Percentiles rank a stretch among this genome's conserved stretches.
Conservation (phyloP, 345 rosid genomes). For the Xanthoceras sorbifolium region DNA sequence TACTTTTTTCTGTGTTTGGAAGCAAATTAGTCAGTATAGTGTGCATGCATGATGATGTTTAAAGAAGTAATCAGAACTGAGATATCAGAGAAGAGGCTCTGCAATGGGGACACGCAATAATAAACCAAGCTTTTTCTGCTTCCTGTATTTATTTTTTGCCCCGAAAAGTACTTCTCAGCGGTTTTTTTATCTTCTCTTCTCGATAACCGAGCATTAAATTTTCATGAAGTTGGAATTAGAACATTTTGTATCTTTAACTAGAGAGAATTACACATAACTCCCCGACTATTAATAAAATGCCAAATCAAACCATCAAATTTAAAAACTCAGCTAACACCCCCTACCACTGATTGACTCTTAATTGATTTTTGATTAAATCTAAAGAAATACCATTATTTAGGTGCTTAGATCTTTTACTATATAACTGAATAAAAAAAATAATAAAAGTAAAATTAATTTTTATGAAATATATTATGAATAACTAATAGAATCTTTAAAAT, state of each 20-base stretch:
- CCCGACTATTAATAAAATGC: too few relatives aligned
- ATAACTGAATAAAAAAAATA: too few relatives aligned
- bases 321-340: too few relatives aligned
- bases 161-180: conserved; percentile 13
- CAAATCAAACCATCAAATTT: too few relatives aligned
- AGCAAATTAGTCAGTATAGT: neutral
- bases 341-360: too few relatives aligned
- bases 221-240: neutral
- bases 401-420: too few relatives aligned
- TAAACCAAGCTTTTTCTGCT: neutral
- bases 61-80: conserved; percentile 1
- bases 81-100: neutral
- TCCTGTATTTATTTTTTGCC: conserved; percentile 10
- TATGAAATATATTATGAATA: too few relatives aligned
- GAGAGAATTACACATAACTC: too few relatives aligned
- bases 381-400: too few relatives aligned
- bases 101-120: neutral
- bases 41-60: conserved; percentile 2
- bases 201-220: conserved; percentile 6
- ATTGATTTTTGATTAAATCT: too few relatives aligned
- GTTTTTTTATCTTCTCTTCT: neutral
- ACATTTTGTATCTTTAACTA: neutral
- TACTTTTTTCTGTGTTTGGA: neutral
- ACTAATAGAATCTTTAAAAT: too few relatives aligned
- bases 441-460: too few relatives aligned